These are phyloP conservation scores for Fusarium sublunatum DNA, from an alignment of 2,329 filamentous ascomycete species.

Conservation along the genomic window DNA sequence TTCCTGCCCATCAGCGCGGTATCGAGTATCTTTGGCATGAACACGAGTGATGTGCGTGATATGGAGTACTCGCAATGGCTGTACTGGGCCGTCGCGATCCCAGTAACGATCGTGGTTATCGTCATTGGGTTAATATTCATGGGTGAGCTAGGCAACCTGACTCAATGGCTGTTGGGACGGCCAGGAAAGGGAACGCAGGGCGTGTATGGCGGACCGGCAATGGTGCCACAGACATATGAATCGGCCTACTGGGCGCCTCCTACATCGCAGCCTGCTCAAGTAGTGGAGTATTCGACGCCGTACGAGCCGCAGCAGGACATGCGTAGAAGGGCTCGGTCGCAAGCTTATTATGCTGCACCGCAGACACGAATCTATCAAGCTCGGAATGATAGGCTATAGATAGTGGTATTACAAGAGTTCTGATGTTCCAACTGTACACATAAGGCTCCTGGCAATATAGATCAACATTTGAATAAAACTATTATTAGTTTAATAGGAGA, in stretches of 20 bases:
- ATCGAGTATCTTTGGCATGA: conserved; percentile 65
- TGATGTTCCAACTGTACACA: too few relatives aligned
- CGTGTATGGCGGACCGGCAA: conserved; percentile 17
- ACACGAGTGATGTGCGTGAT: conserved; percentile 62
- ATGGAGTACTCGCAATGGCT: conserved; percentile 61
- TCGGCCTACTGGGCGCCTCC: conserved; percentile 20
- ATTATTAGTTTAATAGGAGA: too few relatives aligned
- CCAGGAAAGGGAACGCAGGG: conserved; percentile 14
- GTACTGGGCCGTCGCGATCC: conserved; percentile 62
- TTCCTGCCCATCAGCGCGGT: conserved; percentile 61
- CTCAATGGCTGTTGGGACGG: conserved; percentile 46
- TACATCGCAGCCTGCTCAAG: not conserved
- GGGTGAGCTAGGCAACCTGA: conserved; percentile 54
- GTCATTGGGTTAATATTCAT: conserved; percentile 56
- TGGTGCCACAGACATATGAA: conserved; percentile 22
- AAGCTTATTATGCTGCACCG: conserved; percentile 7
- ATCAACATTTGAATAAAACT: too few relatives aligned
- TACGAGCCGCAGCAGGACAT: conserved; percentile 15
- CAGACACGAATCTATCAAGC: conserved; percentile 6
- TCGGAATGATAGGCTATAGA: not conserved
- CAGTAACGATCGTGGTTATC: conserved; percentile 58
- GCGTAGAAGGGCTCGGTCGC: conserved; percentile 20
- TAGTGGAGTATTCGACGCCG: conserved; percentile 17
- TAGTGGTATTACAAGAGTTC: not conserved
- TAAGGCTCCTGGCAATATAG: too few relatives aligned